Percentiles rank a stretch among this genome's conserved stretches.
Evolutionary conservation across 306 rosid genomes (phyloP).

Genomic region (Cicer bijugum): DNA sequence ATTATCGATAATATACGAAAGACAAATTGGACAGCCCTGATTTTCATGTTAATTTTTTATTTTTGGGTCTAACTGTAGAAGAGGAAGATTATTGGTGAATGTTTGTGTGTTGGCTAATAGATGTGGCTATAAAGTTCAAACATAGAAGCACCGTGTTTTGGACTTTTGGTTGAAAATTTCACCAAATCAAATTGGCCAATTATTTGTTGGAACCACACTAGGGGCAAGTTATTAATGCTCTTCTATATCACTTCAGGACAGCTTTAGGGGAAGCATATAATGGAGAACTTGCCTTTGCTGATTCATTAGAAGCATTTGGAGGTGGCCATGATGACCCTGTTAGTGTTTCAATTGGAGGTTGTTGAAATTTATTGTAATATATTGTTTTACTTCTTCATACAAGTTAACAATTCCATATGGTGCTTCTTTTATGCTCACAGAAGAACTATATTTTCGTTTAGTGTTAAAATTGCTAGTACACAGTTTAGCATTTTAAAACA

Average conservation of each 20-base stretch:
- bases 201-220: conserved; percentile 37
- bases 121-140: conserved; percentile 8
- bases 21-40: conserved; percentile 18
- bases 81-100: conserved; percentile 35
- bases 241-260: conserved; percentile 59
- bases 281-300: conserved; percentile 84
- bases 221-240: conserved; percentile 40
- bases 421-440: conserved; percentile 17
- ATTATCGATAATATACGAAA: conserved; percentile 27
- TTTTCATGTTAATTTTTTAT: conserved; percentile 21
- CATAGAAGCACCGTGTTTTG: conserved; percentile 2
- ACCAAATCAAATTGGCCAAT: conserved; percentile 36
- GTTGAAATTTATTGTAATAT: conserved; percentile 44
- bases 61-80: conserved; percentile 26
- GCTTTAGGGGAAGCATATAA: conserved; percentile 83
- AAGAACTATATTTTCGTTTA: neutral
- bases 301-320: conserved; percentile 83
- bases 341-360: conserved; percentile 96
- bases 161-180: neutral
- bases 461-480: neutral
- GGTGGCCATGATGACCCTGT: conserved; percentile 95
- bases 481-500: neutral
- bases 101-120: conserved; percentile 22
- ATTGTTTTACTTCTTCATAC: conserved; percentile 39
- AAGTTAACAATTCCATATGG: conserved; percentile 25